Percentiles rank a stretch among this genome's conserved stretches.
Conservation (phyloP, 1,139 yeast genomes). For the Hanseniaspora uvarum region DNA sequence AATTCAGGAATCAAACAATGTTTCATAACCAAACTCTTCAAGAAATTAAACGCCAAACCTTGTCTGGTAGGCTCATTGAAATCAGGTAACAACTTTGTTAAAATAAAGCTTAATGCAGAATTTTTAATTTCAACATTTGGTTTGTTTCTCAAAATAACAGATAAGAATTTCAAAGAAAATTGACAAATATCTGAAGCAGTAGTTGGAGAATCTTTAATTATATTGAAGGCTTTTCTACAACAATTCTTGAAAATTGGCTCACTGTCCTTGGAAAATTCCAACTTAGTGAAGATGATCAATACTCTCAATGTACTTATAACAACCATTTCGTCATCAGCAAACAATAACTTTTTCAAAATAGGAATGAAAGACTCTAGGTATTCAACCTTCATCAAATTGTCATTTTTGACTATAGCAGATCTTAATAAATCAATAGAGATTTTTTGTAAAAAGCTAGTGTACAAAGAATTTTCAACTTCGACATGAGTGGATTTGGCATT, state of each 20-base stretch:
- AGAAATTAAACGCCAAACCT: conserved; percentile 74
- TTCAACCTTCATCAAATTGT: conserved; percentile 45
- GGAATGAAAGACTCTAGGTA: conserved; percentile 71
- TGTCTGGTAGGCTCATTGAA: conserved; percentile 84
- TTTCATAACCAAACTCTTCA: conserved; percentile 63
- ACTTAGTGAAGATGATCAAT: conserved; percentile 48
- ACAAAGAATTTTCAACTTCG: conserved; percentile 42
- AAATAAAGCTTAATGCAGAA: conserved; percentile 60
- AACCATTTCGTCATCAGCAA: conserved; percentile 64
- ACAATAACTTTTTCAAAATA: conserved; percentile 48
- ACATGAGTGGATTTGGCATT: conserved; percentile 49
- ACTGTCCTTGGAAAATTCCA: conserved; percentile 52
- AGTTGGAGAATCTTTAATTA: conserved; percentile 65
- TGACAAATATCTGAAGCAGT: conserved; percentile 80
- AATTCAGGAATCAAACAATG: conserved; percentile 77
- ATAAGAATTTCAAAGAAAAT: conserved; percentile 61
- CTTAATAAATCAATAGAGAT: conserved; percentile 72
- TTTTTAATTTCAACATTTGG: conserved; percentile 54
- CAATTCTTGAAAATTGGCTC: conserved; percentile 47
- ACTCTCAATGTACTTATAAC: conserved; percentile 58
- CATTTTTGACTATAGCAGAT: conserved; percentile 57
- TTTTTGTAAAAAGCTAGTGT: conserved; percentile 53
- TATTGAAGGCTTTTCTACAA: conserved; percentile 52
- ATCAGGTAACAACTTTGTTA: conserved; percentile 75
- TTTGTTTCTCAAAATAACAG: conserved; percentile 63